Evolutionary conservation across 179 eudicot species (phyloP), one percentile per base, ranked within the genome.

Genomic region (Silene noctiflora): DNA sequence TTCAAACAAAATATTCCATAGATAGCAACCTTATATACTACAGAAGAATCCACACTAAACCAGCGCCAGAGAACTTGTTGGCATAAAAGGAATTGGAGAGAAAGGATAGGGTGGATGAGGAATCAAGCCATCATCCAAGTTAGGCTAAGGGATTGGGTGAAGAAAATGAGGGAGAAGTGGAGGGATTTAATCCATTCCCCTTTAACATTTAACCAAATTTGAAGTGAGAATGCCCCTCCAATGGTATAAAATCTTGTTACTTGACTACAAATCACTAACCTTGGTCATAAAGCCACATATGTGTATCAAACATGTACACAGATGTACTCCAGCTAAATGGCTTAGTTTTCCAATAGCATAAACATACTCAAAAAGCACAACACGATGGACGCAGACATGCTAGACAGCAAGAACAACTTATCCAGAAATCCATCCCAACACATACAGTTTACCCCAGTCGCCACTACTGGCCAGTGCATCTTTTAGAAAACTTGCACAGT

Each of bases 331-430:
- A 68, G 9, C 56, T 20, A 68, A 68, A 69, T 21, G 60, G 59
- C 11, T 12, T 46, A 42, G 6, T 22, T 71, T 70, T 22, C 13
- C 35, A 46, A 48, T 51, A 48, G 39, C 61, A 51, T 51, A 46
- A 70, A 22, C 39, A 70, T 48, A 51, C 12, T 70, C 9, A 11
- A 25, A 48, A 21, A 20, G 22, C 21, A 24, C 60, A 46, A 35
- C 48, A 33, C 6, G 25, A 46, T 12, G 24, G 11, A 71, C 7
- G 33, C 42, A 53, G n/a, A 3, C 31, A 71, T 14, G 6, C 39
- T 48, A 51, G 25, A 20, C 55, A 1, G 27, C 72, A 66, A 25
- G 44, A 65, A 68, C 60, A 70, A 71, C 61, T 4, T 71, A 25
- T 53, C 74, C 44, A 53, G 42, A 71, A 71, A 17, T 53, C 0